A percentile compares a stretch with the other conserved stretches of the same genome.
Conservation (phyloP, 2,329 filamentous ascomycete species). For the Zalaria obscura region DNA sequence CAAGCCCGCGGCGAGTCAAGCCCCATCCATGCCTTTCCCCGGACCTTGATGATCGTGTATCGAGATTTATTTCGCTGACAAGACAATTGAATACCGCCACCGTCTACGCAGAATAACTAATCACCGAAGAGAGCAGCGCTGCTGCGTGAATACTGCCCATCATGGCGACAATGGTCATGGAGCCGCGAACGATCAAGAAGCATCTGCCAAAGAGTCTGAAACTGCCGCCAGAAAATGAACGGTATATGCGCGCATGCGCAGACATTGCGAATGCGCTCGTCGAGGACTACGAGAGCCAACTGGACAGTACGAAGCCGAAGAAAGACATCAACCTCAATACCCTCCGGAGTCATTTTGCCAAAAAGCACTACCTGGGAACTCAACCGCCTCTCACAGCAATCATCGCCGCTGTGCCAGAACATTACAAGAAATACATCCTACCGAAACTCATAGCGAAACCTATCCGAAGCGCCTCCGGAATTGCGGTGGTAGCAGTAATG, state of each 20-base stretch:
- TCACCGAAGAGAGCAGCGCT: neutral
- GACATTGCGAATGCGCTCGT: conserved; percentile 91
- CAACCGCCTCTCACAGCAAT: conserved; percentile 91
- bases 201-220: conserved; percentile 56
- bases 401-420: conserved; percentile 95
- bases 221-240: conserved; percentile 82
- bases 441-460: conserved; percentile 95
- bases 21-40: too few species aligned
- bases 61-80: too few species aligned
- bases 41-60: too few species aligned
- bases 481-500: conserved; percentile 98
- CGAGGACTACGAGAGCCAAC: conserved; percentile 76
- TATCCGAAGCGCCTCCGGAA: conserved; percentile 88
- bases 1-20: too few species aligned
- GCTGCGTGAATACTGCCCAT: conserved; percentile 16
- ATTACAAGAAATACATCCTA: conserved; percentile 98
- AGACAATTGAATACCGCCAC: too few species aligned
- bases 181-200: conserved; percentile 30
- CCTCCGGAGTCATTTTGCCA: conserved; percentile 72
- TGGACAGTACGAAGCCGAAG: conserved; percentile 55
- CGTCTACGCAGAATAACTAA: too few species aligned
- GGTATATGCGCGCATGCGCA: conserved; percentile 84
- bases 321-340: conserved; percentile 89
- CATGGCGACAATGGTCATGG: conserved; percentile 51
- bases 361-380: conserved; percentile 79